These are phyloP conservation scores for Crithidia thermophila DNA, from an alignment of 208 protist species.

Conservation along the genomic window DNA sequence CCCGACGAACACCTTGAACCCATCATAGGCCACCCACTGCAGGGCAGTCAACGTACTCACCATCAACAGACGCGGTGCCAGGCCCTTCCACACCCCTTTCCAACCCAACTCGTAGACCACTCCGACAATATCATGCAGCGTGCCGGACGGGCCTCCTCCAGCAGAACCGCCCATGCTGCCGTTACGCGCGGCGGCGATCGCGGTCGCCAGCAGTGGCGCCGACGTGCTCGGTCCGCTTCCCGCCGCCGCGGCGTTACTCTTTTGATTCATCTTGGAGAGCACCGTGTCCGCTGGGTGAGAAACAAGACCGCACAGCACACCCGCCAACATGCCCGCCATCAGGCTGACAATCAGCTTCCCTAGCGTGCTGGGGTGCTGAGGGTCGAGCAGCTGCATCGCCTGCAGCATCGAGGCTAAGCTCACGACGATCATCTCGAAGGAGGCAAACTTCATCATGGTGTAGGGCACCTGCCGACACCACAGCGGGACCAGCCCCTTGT, in stretches of 20 bases:
- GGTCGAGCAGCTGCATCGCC: neutral
- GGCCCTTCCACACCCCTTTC: constrained; percentile 73
- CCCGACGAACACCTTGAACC: constrained; percentile 74
- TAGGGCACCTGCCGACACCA: constrained; percentile 95
- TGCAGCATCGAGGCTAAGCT: constrained; percentile 22
- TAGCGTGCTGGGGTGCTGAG: neutral
- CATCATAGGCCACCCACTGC: constrained; percentile 96
- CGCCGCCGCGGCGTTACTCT: neutral
- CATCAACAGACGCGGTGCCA: constrained; percentile 94
- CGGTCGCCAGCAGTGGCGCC: constrained; percentile 5
- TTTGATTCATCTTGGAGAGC: constrained; percentile 90
- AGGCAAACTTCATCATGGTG: constrained; percentile 95
- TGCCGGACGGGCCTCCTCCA: neutral
- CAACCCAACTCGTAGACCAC: constrained; percentile 43
- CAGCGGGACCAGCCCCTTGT: constrained; percentile 85
- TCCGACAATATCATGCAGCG: constrained; percentile 6
- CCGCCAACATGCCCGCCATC: constrained; percentile 88
- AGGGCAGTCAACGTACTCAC: constrained; percentile 92
- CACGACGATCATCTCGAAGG: constrained; percentile 64
- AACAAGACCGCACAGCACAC: constrained; percentile 89
- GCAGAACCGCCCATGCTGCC: constrained; percentile 15
- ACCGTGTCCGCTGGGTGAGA: constrained; percentile 97
- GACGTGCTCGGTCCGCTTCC: neutral
- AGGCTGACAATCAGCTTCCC: constrained; percentile 29
- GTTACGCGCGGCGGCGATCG: neutral